Evolutionary conservation across 768 basidiomycete species (phyloP).

Genomic region (Agaricus subrufescens): DNA sequence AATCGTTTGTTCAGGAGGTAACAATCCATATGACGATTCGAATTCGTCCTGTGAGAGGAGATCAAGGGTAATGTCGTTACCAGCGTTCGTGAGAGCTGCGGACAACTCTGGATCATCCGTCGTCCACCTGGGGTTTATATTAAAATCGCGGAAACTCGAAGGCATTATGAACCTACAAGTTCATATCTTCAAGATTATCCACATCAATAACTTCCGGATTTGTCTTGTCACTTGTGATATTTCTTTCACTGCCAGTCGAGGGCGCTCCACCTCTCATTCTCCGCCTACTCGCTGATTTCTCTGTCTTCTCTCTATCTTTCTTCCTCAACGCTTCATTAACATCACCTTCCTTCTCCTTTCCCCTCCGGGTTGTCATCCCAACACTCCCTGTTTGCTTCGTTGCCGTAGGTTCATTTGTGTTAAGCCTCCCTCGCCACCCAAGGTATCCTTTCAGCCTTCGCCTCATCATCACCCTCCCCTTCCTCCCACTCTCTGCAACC

Average conservation of each 20-base stretch:
- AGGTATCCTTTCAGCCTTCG: slow-evolving; percentile 67
- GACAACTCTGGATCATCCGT: background rate
- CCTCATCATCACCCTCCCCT: slow-evolving; percentile 78
- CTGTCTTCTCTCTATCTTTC: slow-evolving; percentile 65
- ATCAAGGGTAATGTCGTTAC: slow-evolving; percentile 26
- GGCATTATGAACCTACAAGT: background rate
- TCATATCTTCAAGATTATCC: slow-evolving; percentile 45
- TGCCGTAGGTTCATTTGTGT: background rate
- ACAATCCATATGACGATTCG: slow-evolving; percentile 74
- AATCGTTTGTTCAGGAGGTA: slow-evolving; percentile 75
- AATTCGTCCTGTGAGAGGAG: slow-evolving; percentile 41
- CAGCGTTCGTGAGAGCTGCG: slow-evolving; percentile 9
- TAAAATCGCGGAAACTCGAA: background rate
- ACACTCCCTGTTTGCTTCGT: background rate
- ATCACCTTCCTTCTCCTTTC: slow-evolving; percentile 25
- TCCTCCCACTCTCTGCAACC: slow-evolving; percentile 50
- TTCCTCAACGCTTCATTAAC: slow-evolving; percentile 73
- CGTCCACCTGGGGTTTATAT: background rate
- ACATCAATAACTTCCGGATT: slow-evolving; percentile 11
- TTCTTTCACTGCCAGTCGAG: slow-evolving; percentile 5
- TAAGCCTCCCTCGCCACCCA: slow-evolving; percentile 69
- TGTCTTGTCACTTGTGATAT: slow-evolving; percentile 7
- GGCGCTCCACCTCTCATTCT: slow-evolving; percentile 74
- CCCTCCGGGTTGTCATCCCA: slow-evolving; percentile 20
- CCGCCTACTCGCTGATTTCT: slow-evolving; percentile 59